Evolutionary conservation across 352 stramenopile species (phyloP).

Genomic region (Phytophthora cryptogea): DNA sequence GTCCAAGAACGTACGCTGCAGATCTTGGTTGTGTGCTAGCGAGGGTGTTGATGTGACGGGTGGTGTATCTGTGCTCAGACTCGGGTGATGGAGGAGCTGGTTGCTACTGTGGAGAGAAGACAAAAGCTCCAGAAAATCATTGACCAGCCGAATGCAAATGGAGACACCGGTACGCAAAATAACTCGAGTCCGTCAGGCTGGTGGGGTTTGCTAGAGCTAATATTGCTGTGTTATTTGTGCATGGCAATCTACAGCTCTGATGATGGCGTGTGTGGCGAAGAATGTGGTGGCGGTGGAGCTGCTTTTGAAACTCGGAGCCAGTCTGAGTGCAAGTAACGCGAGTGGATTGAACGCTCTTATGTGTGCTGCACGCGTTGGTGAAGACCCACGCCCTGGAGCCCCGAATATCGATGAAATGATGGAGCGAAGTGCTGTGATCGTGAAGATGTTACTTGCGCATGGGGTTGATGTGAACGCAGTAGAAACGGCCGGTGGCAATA

Average conservation of each 20-base stretch:
- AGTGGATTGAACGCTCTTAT: constrained; percentile 78
- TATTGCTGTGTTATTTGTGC: background rate
- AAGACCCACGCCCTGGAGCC: constrained; percentile 33
- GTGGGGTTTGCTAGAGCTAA: background rate
- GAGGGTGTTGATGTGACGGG: background rate
- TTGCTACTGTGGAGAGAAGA: constrained; percentile 46
- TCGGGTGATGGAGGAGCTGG: constrained; percentile 60
- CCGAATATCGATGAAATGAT: constrained; percentile 38
- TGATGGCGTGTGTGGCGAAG: constrained; percentile 88
- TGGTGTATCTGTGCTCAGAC: constrained; percentile 32
- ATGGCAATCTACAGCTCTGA: constrained; percentile 53
- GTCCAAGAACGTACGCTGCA: constrained; percentile 56
- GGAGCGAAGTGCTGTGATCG: constrained; percentile 52
- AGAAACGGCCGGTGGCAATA: constrained; percentile 54
- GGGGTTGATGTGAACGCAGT: constrained; percentile 48
- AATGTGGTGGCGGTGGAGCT: constrained; percentile 54
- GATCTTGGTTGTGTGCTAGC: background rate
- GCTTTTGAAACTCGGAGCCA: constrained; percentile 51
- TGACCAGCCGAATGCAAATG: constrained; percentile 69
- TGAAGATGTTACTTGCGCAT: constrained; percentile 50
- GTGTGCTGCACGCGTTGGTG: constrained; percentile 64
- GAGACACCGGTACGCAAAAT: constrained; percentile 67
- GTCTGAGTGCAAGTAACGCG: constrained; percentile 45
- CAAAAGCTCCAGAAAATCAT: constrained; percentile 54
- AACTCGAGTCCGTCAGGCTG: background rate